Conservation (phyloP, 805 yeast genomes). For the Schizosaccharomyces lindneri region DNA sequence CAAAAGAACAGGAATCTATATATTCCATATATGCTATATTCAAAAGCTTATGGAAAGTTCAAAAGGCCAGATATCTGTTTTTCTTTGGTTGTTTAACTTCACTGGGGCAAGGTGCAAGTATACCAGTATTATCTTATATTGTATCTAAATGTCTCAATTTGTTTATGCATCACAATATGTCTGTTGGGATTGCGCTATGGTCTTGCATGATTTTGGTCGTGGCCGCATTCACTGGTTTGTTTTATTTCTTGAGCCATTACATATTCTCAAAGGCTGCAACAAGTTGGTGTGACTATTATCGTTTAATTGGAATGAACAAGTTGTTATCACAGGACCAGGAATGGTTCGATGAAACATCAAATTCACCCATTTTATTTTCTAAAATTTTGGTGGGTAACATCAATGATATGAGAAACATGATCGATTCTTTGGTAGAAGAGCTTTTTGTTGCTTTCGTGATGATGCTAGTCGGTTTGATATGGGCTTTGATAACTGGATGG, state of each 20-base stretch:
- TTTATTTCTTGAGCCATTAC: conserved; percentile 26
- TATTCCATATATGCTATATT: background rate
- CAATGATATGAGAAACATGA: conserved; percentile 44
- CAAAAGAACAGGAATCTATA: background rate
- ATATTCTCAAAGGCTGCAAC: conserved; percentile 38
- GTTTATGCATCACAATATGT: conserved; percentile 24
- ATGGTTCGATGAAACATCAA: conserved; percentile 19
- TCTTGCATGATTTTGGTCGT: conserved; percentile 36
- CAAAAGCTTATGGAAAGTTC: background rate
- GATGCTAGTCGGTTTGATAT: conserved; percentile 34
- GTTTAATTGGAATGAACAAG: conserved; percentile 24
- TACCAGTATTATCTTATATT: conserved; percentile 58
- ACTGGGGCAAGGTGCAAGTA: conserved; percentile 32
- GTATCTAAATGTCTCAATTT: conserved; percentile 46
- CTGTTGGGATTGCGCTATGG: conserved; percentile 24
- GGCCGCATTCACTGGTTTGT: conserved; percentile 37
- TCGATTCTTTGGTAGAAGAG: conserved; percentile 36
- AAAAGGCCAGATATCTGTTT: conserved; percentile 7
- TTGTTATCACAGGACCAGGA: conserved; percentile 27
- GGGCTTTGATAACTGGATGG: conserved; percentile 74
- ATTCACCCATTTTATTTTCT: conserved; percentile 12
- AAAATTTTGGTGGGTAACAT: conserved; percentile 55
- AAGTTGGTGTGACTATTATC: conserved; percentile 31
- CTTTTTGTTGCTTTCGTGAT: conserved; percentile 29
- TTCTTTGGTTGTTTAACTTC: conserved; percentile 29